Base-by-base conservation (phyloP, 768 basidiomycete species). In the Boletales sp. region DNA sequence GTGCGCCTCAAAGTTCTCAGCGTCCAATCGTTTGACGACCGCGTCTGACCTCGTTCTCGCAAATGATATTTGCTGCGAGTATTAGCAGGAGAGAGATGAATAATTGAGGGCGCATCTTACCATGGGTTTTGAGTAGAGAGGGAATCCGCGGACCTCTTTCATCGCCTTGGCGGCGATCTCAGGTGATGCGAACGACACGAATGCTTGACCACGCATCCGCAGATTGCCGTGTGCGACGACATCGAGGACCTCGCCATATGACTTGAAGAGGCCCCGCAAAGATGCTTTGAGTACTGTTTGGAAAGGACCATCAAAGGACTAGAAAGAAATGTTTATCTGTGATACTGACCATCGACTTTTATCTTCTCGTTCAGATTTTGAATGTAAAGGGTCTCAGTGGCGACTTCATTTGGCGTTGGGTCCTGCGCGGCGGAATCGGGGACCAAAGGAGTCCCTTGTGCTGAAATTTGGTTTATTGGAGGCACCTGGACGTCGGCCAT, bases 161-260 rank as follows among this genome's bases (percentile, higher is more conserved):
- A 90, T 76, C 8, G 95, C 95, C 68, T 86, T 88, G 62, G 79
- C 76, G 32, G 97, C 97, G 50, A 81, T 80, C 50, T 97, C 92
- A 45, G 83, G 75, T 31, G 83, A 83, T 49, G 78, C 78, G 68
- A 99, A 97, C 34, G 90, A 92, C 34, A 99, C 91, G 65, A 99
- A 99, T 4, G 97, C 97, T 72, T 99, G 97, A 14, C 97, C 97
- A 35, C 97, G 80, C 97, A 99, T 99, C 35, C 97, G 84, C 52
- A 99, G 71, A 74, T 97, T 98, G 45, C 77, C 72, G 68, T 99
- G 97, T 10, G 94, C 94, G 17, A 94, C 88, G n/a, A 99, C 92
- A 64, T 95, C 92, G 24, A 97, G 71, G 15, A 99, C 88, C 54
- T 90, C 86, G 12, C 94, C 92, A 62, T 97, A 99, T 13, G 86